phyloP scores from a whole-genome alignment of 129 eudicot species.

The Escallonia herrerae region DNA sequence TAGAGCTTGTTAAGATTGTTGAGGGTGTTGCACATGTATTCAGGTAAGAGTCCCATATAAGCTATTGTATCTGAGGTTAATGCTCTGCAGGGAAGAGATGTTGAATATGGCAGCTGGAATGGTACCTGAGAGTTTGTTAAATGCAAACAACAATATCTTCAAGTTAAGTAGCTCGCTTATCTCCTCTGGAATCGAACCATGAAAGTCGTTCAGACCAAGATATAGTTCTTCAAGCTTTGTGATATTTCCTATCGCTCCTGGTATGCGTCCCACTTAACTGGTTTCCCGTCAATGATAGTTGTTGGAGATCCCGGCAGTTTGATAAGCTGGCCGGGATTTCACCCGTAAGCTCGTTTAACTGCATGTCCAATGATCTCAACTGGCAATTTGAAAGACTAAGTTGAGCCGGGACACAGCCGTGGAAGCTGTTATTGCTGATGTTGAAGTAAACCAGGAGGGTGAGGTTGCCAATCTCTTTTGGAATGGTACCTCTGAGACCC shows the following conservation, averaged over 20 bases:
- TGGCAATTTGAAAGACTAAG: conserved; percentile 7
- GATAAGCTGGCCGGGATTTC: conserved; percentile 9
- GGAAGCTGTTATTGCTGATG: conserved; percentile 22
- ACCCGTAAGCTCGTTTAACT: conserved; percentile 22
- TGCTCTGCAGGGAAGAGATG: conserved; percentile 9
- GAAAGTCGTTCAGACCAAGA: conserved; percentile 7
- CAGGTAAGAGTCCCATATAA: conserved; percentile 19
- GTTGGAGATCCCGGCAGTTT: background rate
- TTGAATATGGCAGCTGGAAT: conserved; percentile 27
- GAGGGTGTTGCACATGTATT: background rate
- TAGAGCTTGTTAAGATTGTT: background rate
- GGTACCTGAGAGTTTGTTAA: conserved; percentile 25
- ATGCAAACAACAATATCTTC: background rate
- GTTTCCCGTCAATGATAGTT: too few species aligned
- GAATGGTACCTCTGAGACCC: conserved; percentile 29
- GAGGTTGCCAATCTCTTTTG: conserved; percentile 32
- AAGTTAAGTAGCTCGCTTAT: conserved; percentile 11
- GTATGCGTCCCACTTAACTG: too few species aligned
- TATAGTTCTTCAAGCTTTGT: conserved; percentile 17
- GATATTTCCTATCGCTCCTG: background rate
- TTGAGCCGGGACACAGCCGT: conserved; percentile 23
- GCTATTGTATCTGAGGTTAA: conserved; percentile 4
- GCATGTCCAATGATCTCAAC: conserved; percentile 10
- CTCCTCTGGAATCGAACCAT: conserved; percentile 27
- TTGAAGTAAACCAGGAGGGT: conserved; percentile 26